Percentiles rank a stretch among this genome's conserved stretches.
Evolutionary conservation across 2,329 filamentous ascomycete genomes (phyloP).

Genomic region (Meredithiella fracta): DNA sequence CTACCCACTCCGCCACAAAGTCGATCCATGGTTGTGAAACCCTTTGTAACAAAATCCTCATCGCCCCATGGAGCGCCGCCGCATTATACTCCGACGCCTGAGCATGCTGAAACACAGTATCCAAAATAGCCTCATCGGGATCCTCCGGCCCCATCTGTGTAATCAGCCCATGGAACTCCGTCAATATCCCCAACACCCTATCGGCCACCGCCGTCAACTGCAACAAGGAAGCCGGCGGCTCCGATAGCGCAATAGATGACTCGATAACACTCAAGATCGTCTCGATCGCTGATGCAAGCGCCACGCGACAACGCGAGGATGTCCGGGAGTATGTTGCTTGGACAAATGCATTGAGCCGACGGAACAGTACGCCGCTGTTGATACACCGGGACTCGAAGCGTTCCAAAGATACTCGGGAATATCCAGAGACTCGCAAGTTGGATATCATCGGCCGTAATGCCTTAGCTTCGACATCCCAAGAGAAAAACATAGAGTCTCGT

Average conservation of each 20-base stretch:
- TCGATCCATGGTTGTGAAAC: conserved; percentile 51
- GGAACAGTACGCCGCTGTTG: conserved; percentile 30
- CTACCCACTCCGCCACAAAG: conserved; percentile 58
- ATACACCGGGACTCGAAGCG: conserved; percentile 32
- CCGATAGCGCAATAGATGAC: conserved; percentile 30
- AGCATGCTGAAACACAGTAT: conserved; percentile 43
- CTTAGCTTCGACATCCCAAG: conserved; percentile 35
- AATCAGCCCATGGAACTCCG: conserved; percentile 35
- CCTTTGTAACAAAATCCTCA: conserved; percentile 48
- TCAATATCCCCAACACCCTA: conserved; percentile 32
- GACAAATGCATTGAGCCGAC: conserved; percentile 31
- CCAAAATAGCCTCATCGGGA: conserved; percentile 45
- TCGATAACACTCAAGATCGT: conserved; percentile 34
- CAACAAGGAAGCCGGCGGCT: conserved; percentile 31
- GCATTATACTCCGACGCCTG: conserved; percentile 48
- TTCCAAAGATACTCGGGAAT: conserved; percentile 32
- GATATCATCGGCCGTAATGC: conserved; percentile 35
- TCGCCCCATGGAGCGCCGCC: conserved; percentile 42
- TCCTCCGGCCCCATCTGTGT: conserved; percentile 27
- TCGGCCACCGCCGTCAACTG: conserved; percentile 35
- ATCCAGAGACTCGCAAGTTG: conserved; percentile 37
- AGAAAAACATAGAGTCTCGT: conserved; percentile 54
- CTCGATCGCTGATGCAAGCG: conserved; percentile 34
- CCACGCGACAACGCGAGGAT: conserved; percentile 32
- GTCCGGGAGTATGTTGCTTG: conserved; percentile 29